phyloP scores from a whole-genome alignment of 208 protist genomes.

The Trypanosoma rangeli region DNA sequence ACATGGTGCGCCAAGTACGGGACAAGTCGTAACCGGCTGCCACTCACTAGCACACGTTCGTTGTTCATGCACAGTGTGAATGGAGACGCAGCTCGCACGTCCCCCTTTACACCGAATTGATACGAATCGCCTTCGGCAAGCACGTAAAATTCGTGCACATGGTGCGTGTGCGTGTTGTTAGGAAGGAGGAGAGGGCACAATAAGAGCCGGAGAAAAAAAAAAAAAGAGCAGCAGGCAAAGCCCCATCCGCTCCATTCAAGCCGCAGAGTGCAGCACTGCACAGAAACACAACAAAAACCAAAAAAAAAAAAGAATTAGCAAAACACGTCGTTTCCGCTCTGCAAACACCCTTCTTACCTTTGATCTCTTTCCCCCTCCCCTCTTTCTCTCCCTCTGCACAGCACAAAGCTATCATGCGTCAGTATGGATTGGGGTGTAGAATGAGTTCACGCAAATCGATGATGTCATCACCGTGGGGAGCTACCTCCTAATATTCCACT shows the following conservation, averaged over 20 bases:
- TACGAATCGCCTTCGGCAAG: no score
- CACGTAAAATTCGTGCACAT: not conserved
- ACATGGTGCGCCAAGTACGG: conserved; percentile 87
- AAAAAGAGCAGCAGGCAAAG: conserved; percentile 2
- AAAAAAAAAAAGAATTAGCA: not conserved
- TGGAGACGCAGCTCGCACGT: not conserved
- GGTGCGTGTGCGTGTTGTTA: not conserved
- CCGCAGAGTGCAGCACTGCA: not conserved
- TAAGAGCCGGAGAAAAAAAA: conserved; percentile 8
- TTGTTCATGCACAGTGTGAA: conserved; percentile 76
- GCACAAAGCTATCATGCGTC: no score
- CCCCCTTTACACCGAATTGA: no score
- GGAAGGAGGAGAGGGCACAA: conserved; percentile 22
- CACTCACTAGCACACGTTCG: conserved; percentile 54
- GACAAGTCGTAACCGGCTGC: conserved; percentile 61
- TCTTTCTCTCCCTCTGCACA: no score
- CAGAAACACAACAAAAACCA: not conserved
- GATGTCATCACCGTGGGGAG: not conserved
- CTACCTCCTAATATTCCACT: not conserved
- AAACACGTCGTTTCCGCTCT: not conserved
- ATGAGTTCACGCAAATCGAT: not conserved
- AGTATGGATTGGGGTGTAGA: no score
- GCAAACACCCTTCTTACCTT: no score
- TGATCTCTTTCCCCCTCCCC: not conserved
- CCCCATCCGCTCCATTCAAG: not conserved